Base-by-base conservation (phyloP, 805 yeast genomes). In the Brettanomyces bruxellensis region DNA sequence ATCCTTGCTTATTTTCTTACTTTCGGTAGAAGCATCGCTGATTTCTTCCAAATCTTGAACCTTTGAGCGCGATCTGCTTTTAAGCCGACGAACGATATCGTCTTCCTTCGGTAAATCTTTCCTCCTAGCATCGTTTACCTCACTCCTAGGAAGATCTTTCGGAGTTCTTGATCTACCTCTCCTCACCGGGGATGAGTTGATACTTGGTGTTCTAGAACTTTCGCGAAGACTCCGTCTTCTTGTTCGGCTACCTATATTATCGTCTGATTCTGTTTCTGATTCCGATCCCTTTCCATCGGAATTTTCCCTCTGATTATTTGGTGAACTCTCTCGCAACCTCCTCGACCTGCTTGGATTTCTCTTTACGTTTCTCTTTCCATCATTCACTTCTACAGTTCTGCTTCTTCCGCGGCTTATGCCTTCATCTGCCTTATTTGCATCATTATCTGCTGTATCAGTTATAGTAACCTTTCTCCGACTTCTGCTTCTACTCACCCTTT, bases 21-120 rank as follows among this genome's bases (percentile, higher is more conserved):
- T 51, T 25, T 41, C 45, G 12, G 35, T 47, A 22, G 38, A 43
- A 12, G 32, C 44, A 11, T 45, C 49, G 24, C 38, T 35, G 23
- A 8, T 18, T 35, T 35, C 23, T 35, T 35, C 13, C 36, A 24
- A 5, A 30, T 9, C 5, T 5, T 37, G 38, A 8, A n/a, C 38
- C 23, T 18, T 18, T 6, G 38, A 35, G 7, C 38, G 14, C 7
- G 38, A 35, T 35, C 23, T n/a, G 38, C 34, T 40, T 40, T 32
- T 40, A 25, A 40, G 42, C 28, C 42, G 34, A 9, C 42, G 18
- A 13, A 22, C 42, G 3, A 40, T 25, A 14, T 42, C 40, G 9
- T 32, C 22, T 23, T 28, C 14, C 24, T 13, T 13, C n/a, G 24
- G 25, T 23, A 8, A 7, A 6, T 43, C 25, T 41, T 48, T 28